These are phyloP conservation scores for Agastache rugosa DNA, from an alignment of 257 asterid genomes.

Conservation along the genomic window DNA sequence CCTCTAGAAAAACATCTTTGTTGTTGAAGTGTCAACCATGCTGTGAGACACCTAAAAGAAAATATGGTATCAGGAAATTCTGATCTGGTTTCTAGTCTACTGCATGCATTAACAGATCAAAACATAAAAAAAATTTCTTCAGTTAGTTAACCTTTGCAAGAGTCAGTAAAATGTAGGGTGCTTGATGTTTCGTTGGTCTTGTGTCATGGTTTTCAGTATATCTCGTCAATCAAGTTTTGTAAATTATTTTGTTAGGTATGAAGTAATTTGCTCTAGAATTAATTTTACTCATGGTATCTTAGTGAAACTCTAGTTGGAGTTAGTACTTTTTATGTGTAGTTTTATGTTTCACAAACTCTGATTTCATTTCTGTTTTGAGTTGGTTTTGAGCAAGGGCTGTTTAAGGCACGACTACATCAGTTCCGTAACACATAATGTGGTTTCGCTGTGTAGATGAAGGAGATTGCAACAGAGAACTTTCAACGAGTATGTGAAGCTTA, in stretches of 20 bases:
- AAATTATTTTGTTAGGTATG: not conserved
- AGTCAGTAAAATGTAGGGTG: slow-evolving; percentile 8
- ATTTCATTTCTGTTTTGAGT: slow-evolving; percentile 12
- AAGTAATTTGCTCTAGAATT: not conserved
- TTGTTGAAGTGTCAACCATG: not conserved
- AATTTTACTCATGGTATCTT: not conserved
- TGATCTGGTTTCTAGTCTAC: not conserved
- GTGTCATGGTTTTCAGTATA: not conserved
- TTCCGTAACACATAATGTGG: slow-evolving; percentile 18
- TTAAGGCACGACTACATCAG: slow-evolving; percentile 26
- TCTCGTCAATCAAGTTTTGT: slow-evolving; percentile 8
- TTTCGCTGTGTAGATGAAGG: slow-evolving; percentile 77
- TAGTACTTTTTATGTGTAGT: not conserved
- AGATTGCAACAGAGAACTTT: slow-evolving; percentile 92
- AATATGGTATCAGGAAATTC: not conserved
- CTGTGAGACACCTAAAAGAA: not conserved
- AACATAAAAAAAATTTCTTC: not conserved
- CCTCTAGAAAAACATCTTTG: not conserved
- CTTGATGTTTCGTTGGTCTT: not conserved
- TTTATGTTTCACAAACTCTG: slow-evolving; percentile 19
- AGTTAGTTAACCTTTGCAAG: not conserved
- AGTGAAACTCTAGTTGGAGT: slow-evolving; percentile 15
- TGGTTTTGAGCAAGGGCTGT: slow-evolving; percentile 23
- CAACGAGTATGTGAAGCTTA: slow-evolving; percentile 97
- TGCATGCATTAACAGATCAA: not conserved